Conservation (phyloP, 768 basidiomycete species). For the Sporobolomyces roseus region DNA sequence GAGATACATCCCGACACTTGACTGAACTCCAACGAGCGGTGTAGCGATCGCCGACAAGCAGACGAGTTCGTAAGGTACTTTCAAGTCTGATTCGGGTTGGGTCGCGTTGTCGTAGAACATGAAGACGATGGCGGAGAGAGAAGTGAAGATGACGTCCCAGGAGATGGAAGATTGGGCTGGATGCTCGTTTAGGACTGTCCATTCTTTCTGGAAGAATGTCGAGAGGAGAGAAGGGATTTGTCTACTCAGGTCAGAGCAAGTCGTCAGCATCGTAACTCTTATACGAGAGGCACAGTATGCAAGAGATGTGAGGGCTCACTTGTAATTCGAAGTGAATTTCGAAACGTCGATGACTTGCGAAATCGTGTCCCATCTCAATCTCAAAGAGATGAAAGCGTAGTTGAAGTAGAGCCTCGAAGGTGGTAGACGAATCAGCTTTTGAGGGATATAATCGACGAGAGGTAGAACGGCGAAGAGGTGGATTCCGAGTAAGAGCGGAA, state of each 20-base stretch:
- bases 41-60: background rate
- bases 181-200: constrained; percentile 22
- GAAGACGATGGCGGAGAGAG: constrained; percentile 22
- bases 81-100: background rate
- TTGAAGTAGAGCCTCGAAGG: constrained; percentile 28
- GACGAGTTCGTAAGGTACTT: background rate
- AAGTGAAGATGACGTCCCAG: constrained; percentile 41
- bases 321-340: background rate
- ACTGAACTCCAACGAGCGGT: constrained; percentile 21
- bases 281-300: too few species aligned
- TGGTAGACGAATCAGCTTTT: background rate
- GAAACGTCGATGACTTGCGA: constrained; percentile 12
- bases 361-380: constrained; percentile 22
- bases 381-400: constrained; percentile 26
- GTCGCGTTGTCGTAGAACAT: constrained; percentile 7
- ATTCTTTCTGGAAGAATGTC: background rate
- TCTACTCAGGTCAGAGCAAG: too few species aligned
- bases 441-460: constrained; percentile 48
- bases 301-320: too few species aligned
- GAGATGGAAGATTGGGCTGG: constrained; percentile 43
- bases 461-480: constrained; percentile 60
- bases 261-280: too few species aligned
- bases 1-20: constrained; percentile 10
- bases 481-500: constrained; percentile 61
- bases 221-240: background rate